phyloP scores from a whole-genome alignment of 208 protist species.

The Crithidia sp. region DNA sequence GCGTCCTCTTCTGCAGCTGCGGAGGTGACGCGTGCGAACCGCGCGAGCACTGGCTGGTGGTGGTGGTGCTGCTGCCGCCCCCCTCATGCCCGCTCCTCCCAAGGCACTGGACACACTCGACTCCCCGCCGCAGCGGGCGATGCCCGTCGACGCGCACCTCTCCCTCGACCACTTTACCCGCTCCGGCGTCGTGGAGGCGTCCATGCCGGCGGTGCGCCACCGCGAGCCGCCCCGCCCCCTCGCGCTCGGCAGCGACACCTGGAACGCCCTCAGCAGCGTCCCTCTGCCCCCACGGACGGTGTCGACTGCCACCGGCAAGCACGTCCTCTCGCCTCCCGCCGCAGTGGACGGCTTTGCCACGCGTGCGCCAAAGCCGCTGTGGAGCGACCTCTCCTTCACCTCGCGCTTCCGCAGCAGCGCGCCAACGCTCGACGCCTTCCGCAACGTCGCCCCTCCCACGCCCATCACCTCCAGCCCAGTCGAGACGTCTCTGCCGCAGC shows the following conservation, averaged over 20 bases:
- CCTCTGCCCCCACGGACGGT: conserved; percentile 19
- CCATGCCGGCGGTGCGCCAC: conserved; percentile 13
- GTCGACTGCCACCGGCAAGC: neutral
- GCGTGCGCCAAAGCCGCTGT: conserved; percentile 42
- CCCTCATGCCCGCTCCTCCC: conserved; percentile 5
- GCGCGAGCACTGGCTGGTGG: conserved; percentile 2
- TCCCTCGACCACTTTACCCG: conserved; percentile 32
- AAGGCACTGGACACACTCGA: conserved; percentile 21
- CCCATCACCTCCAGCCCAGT: conserved; percentile 9
- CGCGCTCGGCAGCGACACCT: conserved; percentile 48
- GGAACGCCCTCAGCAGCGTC: conserved; percentile 39
- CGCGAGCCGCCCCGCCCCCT: conserved; percentile 32
- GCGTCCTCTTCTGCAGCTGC: neutral
- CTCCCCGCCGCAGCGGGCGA: conserved; percentile 31
- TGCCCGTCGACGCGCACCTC: conserved; percentile 44
- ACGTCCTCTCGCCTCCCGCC: conserved; percentile 22
- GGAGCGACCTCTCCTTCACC: conserved; percentile 46
- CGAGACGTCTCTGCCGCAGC: neutral
- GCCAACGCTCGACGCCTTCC: conserved; percentile 52
- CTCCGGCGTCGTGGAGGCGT: conserved; percentile 19
- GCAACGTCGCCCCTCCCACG: conserved; percentile 10
- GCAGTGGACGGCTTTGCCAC: conserved; percentile 38
- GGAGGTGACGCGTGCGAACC: conserved; percentile 11
- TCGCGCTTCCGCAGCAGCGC: conserved; percentile 33
- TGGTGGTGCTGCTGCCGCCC: neutral